Percentiles rank a stretch among this genome's conserved stretches.
Conservation (phyloP, 306 rosid genomes). For the Datisca glomerata region DNA sequence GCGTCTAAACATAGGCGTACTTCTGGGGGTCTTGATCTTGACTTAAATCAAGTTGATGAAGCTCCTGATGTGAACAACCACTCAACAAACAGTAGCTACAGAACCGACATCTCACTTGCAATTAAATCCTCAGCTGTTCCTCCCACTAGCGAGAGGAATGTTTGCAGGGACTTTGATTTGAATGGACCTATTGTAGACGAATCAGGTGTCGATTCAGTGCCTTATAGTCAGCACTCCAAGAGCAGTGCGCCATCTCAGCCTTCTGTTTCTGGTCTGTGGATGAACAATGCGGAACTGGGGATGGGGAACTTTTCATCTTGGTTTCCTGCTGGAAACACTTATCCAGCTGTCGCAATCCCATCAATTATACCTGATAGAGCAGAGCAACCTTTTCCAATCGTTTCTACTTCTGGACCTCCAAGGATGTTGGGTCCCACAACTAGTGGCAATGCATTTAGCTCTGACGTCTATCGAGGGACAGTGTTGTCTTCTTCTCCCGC, state of each 20-base stretch:
- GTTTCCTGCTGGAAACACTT: slow-evolving; percentile 53
- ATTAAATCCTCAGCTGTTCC: slow-evolving; percentile 19
- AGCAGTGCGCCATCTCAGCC: slow-evolving; percentile 32
- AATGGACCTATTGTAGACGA: slow-evolving; percentile 64
- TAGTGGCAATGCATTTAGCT: slow-evolving; percentile 34
- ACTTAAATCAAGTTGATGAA: slow-evolving; percentile 47
- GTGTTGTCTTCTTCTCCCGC: slow-evolving; percentile 61
- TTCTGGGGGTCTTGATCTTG: slow-evolving; percentile 63
- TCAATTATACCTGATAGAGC: slow-evolving; percentile 46
- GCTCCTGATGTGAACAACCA: slow-evolving; percentile 37
- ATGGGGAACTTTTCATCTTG: slow-evolving; percentile 45
- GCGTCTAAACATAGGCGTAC: slow-evolving; percentile 20
- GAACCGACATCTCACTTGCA: slow-evolving; percentile 22
- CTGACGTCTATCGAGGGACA: slow-evolving; percentile 42
- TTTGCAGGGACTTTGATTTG: slow-evolving; percentile 53
- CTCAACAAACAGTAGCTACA: slow-evolving; percentile 19
- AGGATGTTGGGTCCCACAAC: slow-evolving; percentile 38
- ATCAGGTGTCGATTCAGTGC: slow-evolving; percentile 21
- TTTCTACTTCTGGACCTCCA: slow-evolving; percentile 45
- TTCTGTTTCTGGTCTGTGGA: slow-evolving; percentile 36
- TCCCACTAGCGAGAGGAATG: slow-evolving; percentile 23
- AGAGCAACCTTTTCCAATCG: slow-evolving; percentile 46
- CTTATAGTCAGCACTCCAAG: slow-evolving; percentile 25
- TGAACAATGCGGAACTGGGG: slow-evolving; percentile 42
- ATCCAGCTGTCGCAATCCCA: slow-evolving; percentile 49